phyloP scores from a whole-genome alignment of 2,329 filamentous ascomycete species.

The Hymenoscyphus occultus region DNA sequence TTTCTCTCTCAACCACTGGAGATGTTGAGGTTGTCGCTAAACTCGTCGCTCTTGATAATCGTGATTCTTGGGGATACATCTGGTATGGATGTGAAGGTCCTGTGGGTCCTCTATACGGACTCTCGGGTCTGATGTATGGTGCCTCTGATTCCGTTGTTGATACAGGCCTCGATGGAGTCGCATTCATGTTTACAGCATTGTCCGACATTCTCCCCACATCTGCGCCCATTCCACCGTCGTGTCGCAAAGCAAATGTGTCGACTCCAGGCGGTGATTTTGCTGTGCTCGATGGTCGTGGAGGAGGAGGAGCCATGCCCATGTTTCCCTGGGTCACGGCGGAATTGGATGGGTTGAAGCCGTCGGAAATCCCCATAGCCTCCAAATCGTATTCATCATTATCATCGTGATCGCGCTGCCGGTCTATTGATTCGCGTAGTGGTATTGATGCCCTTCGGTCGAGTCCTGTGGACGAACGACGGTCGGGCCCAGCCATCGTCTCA shows the following conservation, averaged over 20 bases:
- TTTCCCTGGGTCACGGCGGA: slow-evolving; percentile 22
- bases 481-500: slow-evolving; percentile 42
- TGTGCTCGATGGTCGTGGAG: slow-evolving; percentile 51
- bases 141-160: slow-evolving; percentile 26
- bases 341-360: slow-evolving; percentile 47
- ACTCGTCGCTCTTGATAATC: slow-evolving; percentile 52
- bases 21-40: slow-evolving; percentile 69
- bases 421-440: slow-evolving; percentile 39
- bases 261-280: slow-evolving; percentile 48
- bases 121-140: slow-evolving; percentile 41
- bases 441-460: slow-evolving; percentile 42
- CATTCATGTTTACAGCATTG: slow-evolving; percentile 18
- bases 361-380: slow-evolving; percentile 50
- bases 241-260: slow-evolving; percentile 51
- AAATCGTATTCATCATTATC: slow-evolving; percentile 52
- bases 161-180: slow-evolving; percentile 26
- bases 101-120: slow-evolving; percentile 56
- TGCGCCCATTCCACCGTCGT: slow-evolving; percentile 47
- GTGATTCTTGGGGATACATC: slow-evolving; percentile 79
- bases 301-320: slow-evolving; percentile 19
- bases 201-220: slow-evolving; percentile 23
- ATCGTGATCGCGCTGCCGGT: slow-evolving; percentile 44
- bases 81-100: slow-evolving; percentile 81
- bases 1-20: slow-evolving; percentile 43
- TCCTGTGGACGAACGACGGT: slow-evolving; percentile 40